Evolutionary conservation across 1,284 basidiomycete species (phyloP), one percentile per base, ranked within the genome.

Genomic region (Rhodotorula sp.): DNA sequence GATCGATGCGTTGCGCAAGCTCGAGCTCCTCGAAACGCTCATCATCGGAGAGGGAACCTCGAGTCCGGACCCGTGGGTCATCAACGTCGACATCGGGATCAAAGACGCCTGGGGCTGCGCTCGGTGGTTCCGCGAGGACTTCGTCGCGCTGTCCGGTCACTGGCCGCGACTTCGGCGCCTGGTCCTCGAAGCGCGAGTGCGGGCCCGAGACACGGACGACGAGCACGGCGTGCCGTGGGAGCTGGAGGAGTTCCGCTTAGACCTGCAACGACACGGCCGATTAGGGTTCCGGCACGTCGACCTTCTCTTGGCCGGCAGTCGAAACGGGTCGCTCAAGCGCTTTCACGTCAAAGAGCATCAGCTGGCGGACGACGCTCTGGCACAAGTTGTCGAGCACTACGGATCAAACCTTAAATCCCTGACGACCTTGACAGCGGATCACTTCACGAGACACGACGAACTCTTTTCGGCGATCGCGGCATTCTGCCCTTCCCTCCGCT

Each of bases 301-400:
- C 56, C 28, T 45, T 8, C 47, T 69, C 3, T 47, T 72, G 16
- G 21, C 31, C 15, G 47, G 58, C 23, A 48, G 50, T 16, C 45
- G 52, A 1, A 2, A 18, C 3, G 43, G 23, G 0, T n/a, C 47
- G 12, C 62, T 72, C 0, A 58, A 58, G 8, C 21, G 23, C 6
- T 58, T 72, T 38, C 10, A 34, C 4, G 16, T 72, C 8, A 62
- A 58, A 23, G 71, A 72, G 59, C 71, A 72, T 26, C 71, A 69
- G 50, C 55, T 72, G 28, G 31, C 57, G 14, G 38, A 59, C 1
- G 47, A 16, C 12, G 62, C 60, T 4, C 59, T 72, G 16, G 38
- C 34, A 14, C 54, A 10, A 4, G 16, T 72, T n/a, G 0, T 72
- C 12, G 26, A 61, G 8, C 23, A 38, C 5, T 69, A 52, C 55